These are phyloP conservation scores for Dentipellis sp. DNA, from an alignment of 768 basidiomycete genomes.

Conservation along the genomic window DNA sequence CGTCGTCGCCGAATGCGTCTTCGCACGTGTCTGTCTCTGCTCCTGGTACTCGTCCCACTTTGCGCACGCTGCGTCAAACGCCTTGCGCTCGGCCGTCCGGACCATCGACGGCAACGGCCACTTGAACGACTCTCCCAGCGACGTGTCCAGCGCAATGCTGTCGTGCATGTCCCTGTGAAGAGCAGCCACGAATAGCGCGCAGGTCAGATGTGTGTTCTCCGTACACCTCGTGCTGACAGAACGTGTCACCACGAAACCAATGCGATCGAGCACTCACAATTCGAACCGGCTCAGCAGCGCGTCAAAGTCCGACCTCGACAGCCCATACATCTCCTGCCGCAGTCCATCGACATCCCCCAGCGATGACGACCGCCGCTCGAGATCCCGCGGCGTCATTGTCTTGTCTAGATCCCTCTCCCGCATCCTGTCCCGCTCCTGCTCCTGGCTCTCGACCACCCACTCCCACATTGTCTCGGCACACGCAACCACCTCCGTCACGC, in stretches of 20 bases:
- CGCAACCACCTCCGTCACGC: conserved; percentile 55
- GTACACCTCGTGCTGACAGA: neutral
- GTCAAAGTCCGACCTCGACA: conserved; percentile 58
- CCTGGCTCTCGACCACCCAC: conserved; percentile 49
- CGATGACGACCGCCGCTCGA: neutral
- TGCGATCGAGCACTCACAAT: conserved; percentile 34
- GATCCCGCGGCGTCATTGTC: neutral
- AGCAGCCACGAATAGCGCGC: too few species aligned
- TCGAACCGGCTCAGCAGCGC: conserved; percentile 46
- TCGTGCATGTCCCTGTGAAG: conserved; percentile 55
- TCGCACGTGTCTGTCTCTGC: conserved; percentile 17
- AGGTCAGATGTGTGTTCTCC: neutral
- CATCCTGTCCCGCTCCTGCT: neutral
- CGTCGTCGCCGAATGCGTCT: neutral
- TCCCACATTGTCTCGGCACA: conserved; percentile 79
- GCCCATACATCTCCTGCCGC: conserved; percentile 28
- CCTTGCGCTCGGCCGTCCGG: conserved; percentile 40
- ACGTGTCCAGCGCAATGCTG: conserved; percentile 36
- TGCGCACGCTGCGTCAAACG: conserved; percentile 47
- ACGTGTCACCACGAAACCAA: too few species aligned
- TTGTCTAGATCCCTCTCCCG: neutral
- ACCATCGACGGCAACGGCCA: conserved; percentile 35
- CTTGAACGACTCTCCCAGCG: conserved; percentile 38
- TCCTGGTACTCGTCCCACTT: conserved; percentile 45
- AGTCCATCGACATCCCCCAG: neutral